Evolutionary conservation across 177 flowering plant species (phyloP).

Genomic region (Vitis hybrid): DNA sequence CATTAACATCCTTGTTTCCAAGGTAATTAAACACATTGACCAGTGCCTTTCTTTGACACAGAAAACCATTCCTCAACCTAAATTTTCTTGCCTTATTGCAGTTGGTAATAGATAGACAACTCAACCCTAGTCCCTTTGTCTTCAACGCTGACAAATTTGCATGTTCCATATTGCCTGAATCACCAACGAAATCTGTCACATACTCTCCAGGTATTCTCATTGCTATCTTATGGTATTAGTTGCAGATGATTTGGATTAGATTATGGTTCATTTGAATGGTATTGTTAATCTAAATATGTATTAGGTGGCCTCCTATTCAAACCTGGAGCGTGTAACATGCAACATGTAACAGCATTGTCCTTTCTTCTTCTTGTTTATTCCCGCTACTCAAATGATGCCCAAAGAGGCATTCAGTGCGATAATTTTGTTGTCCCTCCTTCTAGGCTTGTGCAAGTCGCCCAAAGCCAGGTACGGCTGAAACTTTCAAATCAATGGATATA

Average conservation of each 20-base stretch:
- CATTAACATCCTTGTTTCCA: constrained; percentile 20
- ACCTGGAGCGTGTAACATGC: constrained; percentile 28
- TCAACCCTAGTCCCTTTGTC: background rate
- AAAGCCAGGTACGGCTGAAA: constrained; percentile 17
- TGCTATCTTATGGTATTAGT: no score
- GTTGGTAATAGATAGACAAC: background rate
- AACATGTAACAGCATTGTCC: constrained; percentile 26
- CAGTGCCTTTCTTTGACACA: background rate
- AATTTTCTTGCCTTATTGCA: background rate
- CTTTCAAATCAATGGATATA: background rate
- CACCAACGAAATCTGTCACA: constrained; percentile 18
- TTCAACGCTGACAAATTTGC: constrained; percentile 21
- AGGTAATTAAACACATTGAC: constrained; percentile 2
- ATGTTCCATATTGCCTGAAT: constrained; percentile 33
- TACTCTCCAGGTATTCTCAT: constrained; percentile 27
- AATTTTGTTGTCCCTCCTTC: background rate
- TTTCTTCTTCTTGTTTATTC: constrained; percentile 29
- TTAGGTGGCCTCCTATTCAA: constrained; percentile 25
- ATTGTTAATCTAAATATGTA: no score
- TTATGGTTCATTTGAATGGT: constrained; percentile 3
- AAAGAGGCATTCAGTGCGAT: constrained; percentile 17
- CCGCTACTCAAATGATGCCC: constrained; percentile 4
- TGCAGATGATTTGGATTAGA: background rate
- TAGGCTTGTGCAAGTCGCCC: constrained; percentile 14
- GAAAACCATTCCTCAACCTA: background rate